Evolutionary conservation across 2,329 filamentous ascomycete species (phyloP).

Genomic region (Sclerotinia nivalis): DNA sequence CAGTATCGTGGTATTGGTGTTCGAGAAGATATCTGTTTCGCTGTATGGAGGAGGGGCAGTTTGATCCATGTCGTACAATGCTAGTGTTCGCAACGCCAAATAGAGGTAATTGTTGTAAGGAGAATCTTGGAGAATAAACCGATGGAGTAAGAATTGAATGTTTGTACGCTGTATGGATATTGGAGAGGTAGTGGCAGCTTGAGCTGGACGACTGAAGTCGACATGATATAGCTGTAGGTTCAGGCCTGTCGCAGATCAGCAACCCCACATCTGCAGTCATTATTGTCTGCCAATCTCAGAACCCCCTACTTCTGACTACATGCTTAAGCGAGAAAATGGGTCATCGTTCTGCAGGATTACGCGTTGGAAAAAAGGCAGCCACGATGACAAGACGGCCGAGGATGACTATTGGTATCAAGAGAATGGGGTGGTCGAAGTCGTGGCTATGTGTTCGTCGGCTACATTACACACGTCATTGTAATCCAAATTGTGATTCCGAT

Average conservation of each 20-base stretch:
- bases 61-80: conserved; percentile 8
- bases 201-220: background rate
- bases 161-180: background rate
- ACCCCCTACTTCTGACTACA: background rate
- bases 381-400: background rate
- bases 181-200: background rate
- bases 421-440: background rate
- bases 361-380: conserved; percentile 18
- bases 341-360: conserved; percentile 8
- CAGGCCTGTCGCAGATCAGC: conserved; percentile 6
- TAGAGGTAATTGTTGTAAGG: background rate
- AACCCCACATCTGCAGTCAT: conserved; percentile 13
- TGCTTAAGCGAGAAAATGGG: conserved; percentile 5
- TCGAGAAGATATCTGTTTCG: conserved; percentile 58
- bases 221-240: background rate
- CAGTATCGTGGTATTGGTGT: conserved; percentile 37
- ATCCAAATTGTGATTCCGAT: background rate
- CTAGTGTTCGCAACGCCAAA: background rate
- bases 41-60: conserved; percentile 56
- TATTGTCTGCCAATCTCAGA: background rate
- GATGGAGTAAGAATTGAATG: conserved; percentile 3
- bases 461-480: conserved; percentile 5
- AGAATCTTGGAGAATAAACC: background rate
- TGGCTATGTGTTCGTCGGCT: background rate
- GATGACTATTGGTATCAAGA: conserved; percentile 16